Conservation (phyloP, 306 rosid species). For the Citrullus mucosospermus region DNA sequence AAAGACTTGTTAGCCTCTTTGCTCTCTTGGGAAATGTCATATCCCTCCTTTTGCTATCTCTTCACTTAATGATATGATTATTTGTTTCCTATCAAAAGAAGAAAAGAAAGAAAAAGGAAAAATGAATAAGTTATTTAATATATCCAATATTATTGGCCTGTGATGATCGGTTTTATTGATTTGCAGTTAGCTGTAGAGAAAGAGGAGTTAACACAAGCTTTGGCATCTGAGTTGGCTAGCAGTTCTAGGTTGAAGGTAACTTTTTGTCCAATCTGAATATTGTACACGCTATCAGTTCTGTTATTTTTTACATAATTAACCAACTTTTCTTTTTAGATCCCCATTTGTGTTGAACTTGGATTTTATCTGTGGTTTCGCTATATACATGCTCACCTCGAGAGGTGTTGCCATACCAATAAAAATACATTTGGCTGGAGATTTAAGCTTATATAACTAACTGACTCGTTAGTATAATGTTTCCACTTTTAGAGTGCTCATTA, state of each 20-base stretch:
- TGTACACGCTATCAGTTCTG: background rate
- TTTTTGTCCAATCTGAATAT: background rate
- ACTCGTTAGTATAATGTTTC: background rate
- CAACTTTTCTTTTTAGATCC: background rate
- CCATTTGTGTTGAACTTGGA: constrained; percentile 1
- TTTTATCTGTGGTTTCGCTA: background rate
- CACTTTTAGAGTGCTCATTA: background rate
- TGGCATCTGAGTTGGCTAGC: constrained; percentile 64
- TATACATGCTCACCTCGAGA: background rate
- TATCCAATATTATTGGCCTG: constrained; percentile 1
- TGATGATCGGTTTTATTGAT: background rate
- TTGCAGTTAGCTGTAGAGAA: constrained; percentile 83
- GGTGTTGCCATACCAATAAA: background rate
- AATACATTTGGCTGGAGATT: background rate
- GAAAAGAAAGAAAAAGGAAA: too few species aligned
- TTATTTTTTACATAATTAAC: background rate
- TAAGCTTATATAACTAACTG: background rate
- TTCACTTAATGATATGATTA: background rate
- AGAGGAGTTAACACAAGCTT: constrained; percentile 65
- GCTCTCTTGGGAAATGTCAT: background rate
- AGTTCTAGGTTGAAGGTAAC: constrained; percentile 73
- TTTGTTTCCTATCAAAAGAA: background rate
- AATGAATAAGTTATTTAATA: background rate
- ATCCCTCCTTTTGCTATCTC: background rate
- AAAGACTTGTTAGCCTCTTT: background rate